These are phyloP conservation scores for Poronia punctata DNA, from an alignment of 495 filamentous ascomycete genomes.

Conservation along the genomic window DNA sequence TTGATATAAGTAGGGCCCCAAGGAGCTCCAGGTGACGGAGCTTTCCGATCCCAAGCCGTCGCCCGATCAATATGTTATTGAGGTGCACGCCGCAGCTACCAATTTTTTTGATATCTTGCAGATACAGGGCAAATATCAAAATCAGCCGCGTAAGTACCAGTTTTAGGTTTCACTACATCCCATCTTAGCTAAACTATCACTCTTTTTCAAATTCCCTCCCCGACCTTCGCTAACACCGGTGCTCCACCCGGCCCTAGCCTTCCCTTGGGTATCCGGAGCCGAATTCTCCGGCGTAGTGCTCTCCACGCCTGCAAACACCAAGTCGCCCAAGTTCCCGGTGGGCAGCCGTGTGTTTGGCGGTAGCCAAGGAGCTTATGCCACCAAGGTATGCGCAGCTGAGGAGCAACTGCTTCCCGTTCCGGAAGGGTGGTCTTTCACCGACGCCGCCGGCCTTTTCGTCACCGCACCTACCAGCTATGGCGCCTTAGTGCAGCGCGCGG, in stretches of 20 bases:
- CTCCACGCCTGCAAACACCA: slow-evolving; percentile 48
- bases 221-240: background rate
- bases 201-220: background rate
- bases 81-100: slow-evolving; percentile 78
- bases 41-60: slow-evolving; percentile 66
- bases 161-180: background rate
- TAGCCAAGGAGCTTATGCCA: slow-evolving; percentile 79
- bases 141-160: slow-evolving; percentile 42
- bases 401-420: slow-evolving; percentile 65
- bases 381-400: slow-evolving; percentile 61
- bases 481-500: slow-evolving; percentile 69
- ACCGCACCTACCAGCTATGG: slow-evolving; percentile 89
- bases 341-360: slow-evolving; percentile 86
- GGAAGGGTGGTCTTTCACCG: slow-evolving; percentile 68
- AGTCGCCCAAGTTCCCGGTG: slow-evolving; percentile 52
- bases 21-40: slow-evolving; percentile 65
- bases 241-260: slow-evolving; percentile 44
- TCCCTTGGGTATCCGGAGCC: slow-evolving; percentile 82
- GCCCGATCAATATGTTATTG: slow-evolving; percentile 74
- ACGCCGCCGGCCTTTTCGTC: slow-evolving; percentile 84
- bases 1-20: slow-evolving; percentile 66
- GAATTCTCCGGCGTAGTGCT: slow-evolving; percentile 81
- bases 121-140: slow-evolving; percentile 72
- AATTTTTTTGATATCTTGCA: slow-evolving; percentile 97
- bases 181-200: background rate